These are phyloP conservation scores for Begonia masoniana DNA, from an alignment of 306 rosid genomes.

Conservation along the genomic window DNA sequence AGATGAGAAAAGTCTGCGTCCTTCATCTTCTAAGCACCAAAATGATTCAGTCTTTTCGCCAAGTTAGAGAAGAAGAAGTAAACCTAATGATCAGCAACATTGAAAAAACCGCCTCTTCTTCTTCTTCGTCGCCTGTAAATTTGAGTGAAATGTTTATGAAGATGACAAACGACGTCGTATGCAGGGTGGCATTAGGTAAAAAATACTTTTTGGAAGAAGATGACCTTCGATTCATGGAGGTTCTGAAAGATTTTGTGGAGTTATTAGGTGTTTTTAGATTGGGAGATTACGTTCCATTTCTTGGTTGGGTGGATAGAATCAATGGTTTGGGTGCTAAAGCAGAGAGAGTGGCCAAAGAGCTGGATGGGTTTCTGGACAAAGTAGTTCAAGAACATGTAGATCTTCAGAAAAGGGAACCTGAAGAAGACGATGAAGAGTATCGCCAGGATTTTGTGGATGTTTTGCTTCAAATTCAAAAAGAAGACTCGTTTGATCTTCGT, in stretches of 20 bases:
- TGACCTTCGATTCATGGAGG: conserved; percentile 12
- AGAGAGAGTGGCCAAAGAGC: conserved; percentile 17
- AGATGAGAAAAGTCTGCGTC: conserved; percentile 13
- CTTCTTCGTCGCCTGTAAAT: conserved; percentile 13
- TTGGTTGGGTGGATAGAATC: conserved; percentile 23
- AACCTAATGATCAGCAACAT: conserved; percentile 12
- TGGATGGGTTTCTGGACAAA: conserved; percentile 32
- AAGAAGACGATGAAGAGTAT: not conserved
- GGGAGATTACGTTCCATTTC: conserved; percentile 42
- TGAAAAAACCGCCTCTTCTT: conserved; percentile 1
- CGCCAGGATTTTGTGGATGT: conserved; percentile 36
- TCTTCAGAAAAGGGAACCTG: not conserved
- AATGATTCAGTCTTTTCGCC: conserved; percentile 18
- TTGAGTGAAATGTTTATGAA: conserved; percentile 19
- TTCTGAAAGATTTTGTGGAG: conserved; percentile 17
- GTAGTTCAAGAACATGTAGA: conserved; percentile 31
- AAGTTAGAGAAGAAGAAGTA: conserved; percentile 18
- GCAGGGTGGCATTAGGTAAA: conserved; percentile 42
- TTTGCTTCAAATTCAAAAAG: conserved; percentile 25
- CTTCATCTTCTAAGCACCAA: conserved; percentile 21
- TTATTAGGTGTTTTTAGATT: conserved; percentile 22
- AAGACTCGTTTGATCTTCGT: conserved; percentile 20
- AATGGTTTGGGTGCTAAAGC: conserved; percentile 29
- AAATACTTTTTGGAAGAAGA: conserved; percentile 22
- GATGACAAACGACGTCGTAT: conserved; percentile 22